phyloP scores from a whole-genome alignment of 2,329 filamentous ascomycete species.

The Paracamarosporium sp. region DNA sequence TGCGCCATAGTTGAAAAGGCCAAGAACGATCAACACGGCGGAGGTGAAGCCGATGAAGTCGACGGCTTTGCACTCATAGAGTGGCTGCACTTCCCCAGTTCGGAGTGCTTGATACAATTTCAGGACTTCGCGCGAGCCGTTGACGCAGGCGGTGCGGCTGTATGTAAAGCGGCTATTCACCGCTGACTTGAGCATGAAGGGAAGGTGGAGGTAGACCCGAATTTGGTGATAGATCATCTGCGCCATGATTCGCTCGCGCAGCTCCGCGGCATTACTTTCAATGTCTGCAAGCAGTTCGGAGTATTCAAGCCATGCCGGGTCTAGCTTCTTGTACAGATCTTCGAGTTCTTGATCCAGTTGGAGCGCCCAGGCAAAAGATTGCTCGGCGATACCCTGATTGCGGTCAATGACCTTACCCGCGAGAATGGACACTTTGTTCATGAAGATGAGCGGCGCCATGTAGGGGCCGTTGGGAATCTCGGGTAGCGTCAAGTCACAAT shows the following conservation, averaged over 20 bases:
- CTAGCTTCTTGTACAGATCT: slow-evolving; percentile 44
- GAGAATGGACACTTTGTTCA: slow-evolving; percentile 46
- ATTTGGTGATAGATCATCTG: slow-evolving; percentile 56
- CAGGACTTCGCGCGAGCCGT: slow-evolving; percentile 51
- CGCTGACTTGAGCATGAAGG: slow-evolving; percentile 51
- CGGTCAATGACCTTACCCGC: slow-evolving; percentile 54
- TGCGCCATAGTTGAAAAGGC: slow-evolving; percentile 46
- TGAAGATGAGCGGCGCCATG: slow-evolving; percentile 38
- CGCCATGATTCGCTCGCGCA: slow-evolving; percentile 47
- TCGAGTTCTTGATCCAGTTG: slow-evolving; percentile 54
- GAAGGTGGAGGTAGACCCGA: slow-evolving; percentile 53
- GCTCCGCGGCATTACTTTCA: slow-evolving; percentile 42
- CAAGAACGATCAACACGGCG: slow-evolving; percentile 52
- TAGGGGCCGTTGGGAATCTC: slow-evolving; percentile 31
- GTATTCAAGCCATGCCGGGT: slow-evolving; percentile 49
- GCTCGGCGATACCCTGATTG: slow-evolving; percentile 45
- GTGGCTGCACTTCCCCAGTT: slow-evolving; percentile 38
- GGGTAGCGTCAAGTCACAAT: slow-evolving; percentile 44
- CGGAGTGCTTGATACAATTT: slow-evolving; percentile 49
- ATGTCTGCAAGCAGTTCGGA: slow-evolving; percentile 33
- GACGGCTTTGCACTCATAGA: slow-evolving; percentile 56
- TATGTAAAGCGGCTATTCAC: slow-evolving; percentile 47
- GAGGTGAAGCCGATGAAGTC: slow-evolving; percentile 57
- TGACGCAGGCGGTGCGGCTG: slow-evolving; percentile 49
- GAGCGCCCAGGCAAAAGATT: slow-evolving; percentile 47